Conservation (phyloP, 2,329 filamentous ascomycete genomes). For the Fusarium subtropicale region DNA sequence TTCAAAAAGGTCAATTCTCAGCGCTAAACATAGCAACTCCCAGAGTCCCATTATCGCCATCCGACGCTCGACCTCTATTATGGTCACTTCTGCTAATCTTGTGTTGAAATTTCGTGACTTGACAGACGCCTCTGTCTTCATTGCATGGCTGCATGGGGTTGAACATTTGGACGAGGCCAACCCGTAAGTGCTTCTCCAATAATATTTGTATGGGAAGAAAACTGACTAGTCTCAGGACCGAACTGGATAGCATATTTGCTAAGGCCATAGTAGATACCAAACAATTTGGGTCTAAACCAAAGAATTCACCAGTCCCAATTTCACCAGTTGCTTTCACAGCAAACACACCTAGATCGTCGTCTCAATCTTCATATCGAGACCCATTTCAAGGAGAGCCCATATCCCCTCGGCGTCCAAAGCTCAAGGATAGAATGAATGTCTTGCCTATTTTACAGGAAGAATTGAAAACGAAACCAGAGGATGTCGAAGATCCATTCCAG, state of each 20-base stretch:
- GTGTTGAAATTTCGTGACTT: conserved; percentile 38
- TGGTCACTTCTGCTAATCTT: conserved; percentile 13
- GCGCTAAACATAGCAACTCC: conserved; percentile 26
- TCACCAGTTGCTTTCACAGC: not conserved
- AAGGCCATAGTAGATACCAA: conserved; percentile 4
- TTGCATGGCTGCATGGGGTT: conserved; percentile 31
- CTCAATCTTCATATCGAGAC: conserved; percentile 4
- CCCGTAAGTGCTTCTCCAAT: conserved; percentile 28
- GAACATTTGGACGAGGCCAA: not conserved
- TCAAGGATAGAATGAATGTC: conserved; percentile 47
- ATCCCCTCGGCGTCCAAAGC: conserved; percentile 28
- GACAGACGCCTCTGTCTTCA: conserved; percentile 20
- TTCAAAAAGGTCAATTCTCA: conserved; percentile 23
- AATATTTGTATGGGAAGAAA: not conserved
- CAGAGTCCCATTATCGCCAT: conserved; percentile 40
- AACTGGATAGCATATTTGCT: conserved; percentile 26
- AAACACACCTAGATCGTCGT: not conserved
- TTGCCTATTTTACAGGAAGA: not conserved
- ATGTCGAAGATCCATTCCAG: not conserved
- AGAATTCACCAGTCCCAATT: not conserved
- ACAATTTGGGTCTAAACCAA: not conserved
- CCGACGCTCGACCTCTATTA: conserved; percentile 32
- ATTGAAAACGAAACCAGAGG: not conserved
- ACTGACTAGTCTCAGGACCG: conserved; percentile 27
- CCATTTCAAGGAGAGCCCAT: conserved; percentile 22